Base-by-base conservation (phyloP, 1,284 basidiomycete genomes). In the Sphaerobolus stellatus region DNA sequence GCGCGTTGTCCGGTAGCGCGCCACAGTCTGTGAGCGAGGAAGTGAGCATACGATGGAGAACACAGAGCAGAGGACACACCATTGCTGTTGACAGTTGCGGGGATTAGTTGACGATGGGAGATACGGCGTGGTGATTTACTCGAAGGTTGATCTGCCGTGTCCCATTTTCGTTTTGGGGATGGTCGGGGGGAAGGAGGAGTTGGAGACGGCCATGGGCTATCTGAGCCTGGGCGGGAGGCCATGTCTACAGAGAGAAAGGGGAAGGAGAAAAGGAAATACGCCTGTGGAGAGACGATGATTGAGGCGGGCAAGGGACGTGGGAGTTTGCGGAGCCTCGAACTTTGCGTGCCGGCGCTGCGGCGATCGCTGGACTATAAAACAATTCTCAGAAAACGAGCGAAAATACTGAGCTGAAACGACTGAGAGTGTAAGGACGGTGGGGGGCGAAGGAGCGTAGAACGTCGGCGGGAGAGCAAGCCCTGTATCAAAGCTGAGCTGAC, bases 1-100 rank as follows among this genome's bases (percentile, higher is more conserved):
- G 71, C 48, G 80, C 69, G 70, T 92, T 92, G 58, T 80, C 80
- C n/a, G 83, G 69, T 49, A 62, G 20, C n/a, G n/a, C n/a, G 8
- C 53, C 53, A 29, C 53, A 54, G 38, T 29, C 53, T 56, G 34
- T 29, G n/a, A 28, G 45, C 11, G 29, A 16, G 49, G 27, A 28
- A 33, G 40, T 33, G 43, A 56, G 31, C 3, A 53, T 38, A 22
- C 29, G 38, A 22, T 24, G 44, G 30, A 34, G 14, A 20, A 16
- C 41, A 9, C 6, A 13, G 28, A 18, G 4, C 13, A 49, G 18
- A 28, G 20, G 13, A 48, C 53, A 28, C 25, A 54, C 53, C 16
- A 22, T 54, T 41, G 25, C 36, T 54, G 34, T 16, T 49, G 2
- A 24, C 46, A 24, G 14, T 48, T 2, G 36, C 47, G 31, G 16